Evolutionary conservation across 208 protist species (phyloP).

Genomic region (Trichomonas tenax): DNA sequence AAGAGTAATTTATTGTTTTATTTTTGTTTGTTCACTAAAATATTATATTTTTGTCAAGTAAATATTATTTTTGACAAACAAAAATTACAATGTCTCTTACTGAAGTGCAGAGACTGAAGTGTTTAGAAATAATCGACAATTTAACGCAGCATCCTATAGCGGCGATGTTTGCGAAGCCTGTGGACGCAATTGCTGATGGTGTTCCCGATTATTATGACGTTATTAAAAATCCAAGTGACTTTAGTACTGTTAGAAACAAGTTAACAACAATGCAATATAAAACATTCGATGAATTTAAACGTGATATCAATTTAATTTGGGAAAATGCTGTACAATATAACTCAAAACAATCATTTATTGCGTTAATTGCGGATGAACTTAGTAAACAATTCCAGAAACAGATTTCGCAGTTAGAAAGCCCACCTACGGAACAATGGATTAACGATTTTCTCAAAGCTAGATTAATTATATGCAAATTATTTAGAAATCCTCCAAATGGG

Average conservation of each 20-base stretch:
- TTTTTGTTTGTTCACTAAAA: not conserved
- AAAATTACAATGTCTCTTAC: not conserved
- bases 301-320: conserved; percentile 14
- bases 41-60: not conserved
- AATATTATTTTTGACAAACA: too few species aligned
- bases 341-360: not conserved
- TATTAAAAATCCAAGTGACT: not conserved
- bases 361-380: not conserved
- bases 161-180: not conserved
- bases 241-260: not conserved
- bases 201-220: conserved; percentile 14
- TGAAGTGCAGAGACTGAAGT: not conserved
- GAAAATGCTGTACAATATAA: not conserved
- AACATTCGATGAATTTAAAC: not conserved
- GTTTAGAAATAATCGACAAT: not conserved
- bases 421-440: not conserved
- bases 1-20: not conserved
- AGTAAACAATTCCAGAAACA: not conserved
- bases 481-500: not conserved
- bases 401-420: not conserved
- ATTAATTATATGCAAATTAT: not conserved
- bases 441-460: not conserved
- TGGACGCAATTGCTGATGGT: not conserved
- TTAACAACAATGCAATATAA: not conserved
- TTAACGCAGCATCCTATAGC: not conserved